Evolutionary conservation across 352 stramenopile genomes (phyloP).

Genomic region (Aphanomyces stellatus): DNA sequence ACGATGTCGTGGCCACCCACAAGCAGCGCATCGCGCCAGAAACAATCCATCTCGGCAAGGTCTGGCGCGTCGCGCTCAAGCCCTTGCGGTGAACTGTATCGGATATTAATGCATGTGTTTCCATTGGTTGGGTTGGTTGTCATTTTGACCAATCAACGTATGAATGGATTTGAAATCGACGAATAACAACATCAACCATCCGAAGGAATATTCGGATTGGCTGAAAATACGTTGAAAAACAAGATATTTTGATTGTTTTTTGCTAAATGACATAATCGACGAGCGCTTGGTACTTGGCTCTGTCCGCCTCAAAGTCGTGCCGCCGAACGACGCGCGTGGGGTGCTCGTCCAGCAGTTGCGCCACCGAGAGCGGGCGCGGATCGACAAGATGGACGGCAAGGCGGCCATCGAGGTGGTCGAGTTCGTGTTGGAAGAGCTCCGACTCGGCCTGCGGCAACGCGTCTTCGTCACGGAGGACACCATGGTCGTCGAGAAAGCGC

Average conservation of each 20-base stretch:
- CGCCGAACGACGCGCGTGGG: background rate
- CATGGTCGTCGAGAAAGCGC: background rate
- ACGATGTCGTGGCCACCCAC: background rate
- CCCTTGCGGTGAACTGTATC: background rate
- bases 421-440: conserved; percentile 68
- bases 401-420: conserved; percentile 70
- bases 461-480: background rate
- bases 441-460: background rate
- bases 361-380: conserved; percentile 34
- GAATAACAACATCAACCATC: too few species aligned
- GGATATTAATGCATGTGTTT: background rate
- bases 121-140: too few species aligned
- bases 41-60: background rate
- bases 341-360: background rate
- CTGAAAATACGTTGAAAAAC: too few species aligned
- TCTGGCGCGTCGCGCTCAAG: background rate
- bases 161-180: too few species aligned
- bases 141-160: too few species aligned
- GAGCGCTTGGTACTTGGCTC: too few species aligned
- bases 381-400: conserved; percentile 72
- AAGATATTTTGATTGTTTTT: too few species aligned
- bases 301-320: too few species aligned
- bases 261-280: too few species aligned
- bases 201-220: too few species aligned
- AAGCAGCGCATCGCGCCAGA: background rate